These are phyloP conservation scores for Nothomitra cinnamomea DNA, from an alignment of 2,329 filamentous ascomycete species.

Conservation along the genomic window DNA sequence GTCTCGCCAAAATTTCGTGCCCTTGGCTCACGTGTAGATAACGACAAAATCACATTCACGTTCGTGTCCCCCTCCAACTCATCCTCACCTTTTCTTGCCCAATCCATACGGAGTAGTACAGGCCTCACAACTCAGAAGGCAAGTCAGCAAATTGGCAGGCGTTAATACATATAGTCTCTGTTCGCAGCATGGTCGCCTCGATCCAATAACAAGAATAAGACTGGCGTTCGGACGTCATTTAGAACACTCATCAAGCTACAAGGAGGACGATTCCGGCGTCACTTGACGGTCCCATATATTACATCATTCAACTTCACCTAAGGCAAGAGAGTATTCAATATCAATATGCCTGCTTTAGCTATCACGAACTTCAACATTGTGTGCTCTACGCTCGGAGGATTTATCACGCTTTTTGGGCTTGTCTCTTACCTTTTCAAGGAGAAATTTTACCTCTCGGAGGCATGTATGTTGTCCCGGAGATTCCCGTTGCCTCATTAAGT, in stretches of 20 bases:
- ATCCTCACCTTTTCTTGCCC: neutral
- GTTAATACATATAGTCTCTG: neutral
- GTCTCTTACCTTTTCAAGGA: constrained; percentile 85
- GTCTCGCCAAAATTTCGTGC: too few species aligned
- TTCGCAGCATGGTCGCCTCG: neutral
- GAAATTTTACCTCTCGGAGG: constrained; percentile 79
- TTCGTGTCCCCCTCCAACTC: neutral
- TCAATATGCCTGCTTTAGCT: constrained; percentile 41
- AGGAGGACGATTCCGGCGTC: neutral
- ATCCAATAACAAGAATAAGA: neutral
- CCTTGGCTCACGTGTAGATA: too few species aligned
- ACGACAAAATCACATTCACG: too few species aligned
- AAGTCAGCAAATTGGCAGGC: neutral
- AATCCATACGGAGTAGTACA: neutral
- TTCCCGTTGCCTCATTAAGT: too few species aligned
- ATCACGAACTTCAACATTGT: constrained; percentile 72
- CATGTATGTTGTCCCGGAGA: constrained; percentile 36
- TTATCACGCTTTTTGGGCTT: constrained; percentile 76
- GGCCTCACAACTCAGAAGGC: neutral
- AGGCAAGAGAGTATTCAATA: neutral
- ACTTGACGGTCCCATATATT: neutral
- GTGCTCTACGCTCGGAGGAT: constrained; percentile 64
- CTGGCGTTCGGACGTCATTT: neutral
- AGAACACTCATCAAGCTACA: neutral
- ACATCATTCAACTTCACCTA: neutral